phyloP scores from a whole-genome alignment of 169 alveolate species.

The Neospora caninum region DNA sequence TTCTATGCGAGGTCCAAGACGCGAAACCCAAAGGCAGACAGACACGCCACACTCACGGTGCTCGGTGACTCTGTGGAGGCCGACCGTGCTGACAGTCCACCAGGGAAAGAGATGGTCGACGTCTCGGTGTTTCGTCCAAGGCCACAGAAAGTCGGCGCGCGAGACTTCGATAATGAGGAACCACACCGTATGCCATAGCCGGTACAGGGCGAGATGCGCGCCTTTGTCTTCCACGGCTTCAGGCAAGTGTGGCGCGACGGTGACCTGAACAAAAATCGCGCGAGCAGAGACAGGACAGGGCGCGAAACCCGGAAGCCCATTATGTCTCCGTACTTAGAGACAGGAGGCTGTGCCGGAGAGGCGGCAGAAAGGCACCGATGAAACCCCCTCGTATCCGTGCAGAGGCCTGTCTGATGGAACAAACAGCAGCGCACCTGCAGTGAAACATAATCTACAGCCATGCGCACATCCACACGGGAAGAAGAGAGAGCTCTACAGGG shows the following conservation, averaged over 20 bases:
- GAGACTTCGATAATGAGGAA: background rate
- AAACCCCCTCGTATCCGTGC: no score
- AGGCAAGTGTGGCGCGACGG: background rate
- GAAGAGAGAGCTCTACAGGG: no score
- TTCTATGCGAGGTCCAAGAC: no score
- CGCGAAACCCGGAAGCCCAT: background rate
- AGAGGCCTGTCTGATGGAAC: no score
- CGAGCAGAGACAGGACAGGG: background rate
- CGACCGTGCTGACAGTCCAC: slow-evolving; percentile 13
- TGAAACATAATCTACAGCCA: no score
- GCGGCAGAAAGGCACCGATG: no score
- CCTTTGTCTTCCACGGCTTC: background rate
- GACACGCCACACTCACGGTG: slow-evolving; percentile 40
- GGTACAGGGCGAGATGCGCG: background rate
- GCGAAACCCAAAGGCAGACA: no score
- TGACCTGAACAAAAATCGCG: background rate
- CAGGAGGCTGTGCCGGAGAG: no score
- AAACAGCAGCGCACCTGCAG: no score
- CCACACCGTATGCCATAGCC: slow-evolving; percentile 24
- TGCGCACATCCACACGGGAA: no score
- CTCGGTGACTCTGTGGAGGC: background rate
- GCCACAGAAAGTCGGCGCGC: slow-evolving; percentile 1
- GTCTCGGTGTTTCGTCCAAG: background rate
- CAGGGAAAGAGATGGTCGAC: background rate
- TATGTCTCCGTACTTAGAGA: no score